Evolutionary conservation across 345 rosid genomes (phyloP), one percentile per base, ranked within the genome.

Genomic region (Mangifera indica): DNA sequence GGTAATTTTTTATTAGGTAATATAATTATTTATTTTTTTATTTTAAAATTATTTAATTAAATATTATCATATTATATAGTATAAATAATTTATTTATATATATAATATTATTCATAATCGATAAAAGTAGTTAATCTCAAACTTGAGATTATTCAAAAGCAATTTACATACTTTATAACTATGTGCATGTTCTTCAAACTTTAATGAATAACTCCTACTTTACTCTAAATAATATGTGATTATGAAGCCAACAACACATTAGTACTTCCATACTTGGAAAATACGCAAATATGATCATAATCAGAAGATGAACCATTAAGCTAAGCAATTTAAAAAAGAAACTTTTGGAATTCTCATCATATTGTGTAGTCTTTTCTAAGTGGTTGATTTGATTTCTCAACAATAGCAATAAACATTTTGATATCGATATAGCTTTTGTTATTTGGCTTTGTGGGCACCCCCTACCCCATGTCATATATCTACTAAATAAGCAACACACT

Each of bases 331-430:
- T 32, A 37, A 32, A 42, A 25, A 60, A 29, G n/a, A 14, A 60
- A 7, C 18, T 26, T 59, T n/a, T n/a, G n/a, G n/a, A n/a, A n/a
- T n/a, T 51, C 46, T 13, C 60, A 49, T 61, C 29, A 60, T 61
- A 3, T 48, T 9, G 22, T 12, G 18, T 11, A 40, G 60, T 77
- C 65, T 60, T 67, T 63, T 71, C 26, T 56, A 49, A 32, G 74
- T 69, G 60, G 71, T 59, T 68, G 69, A 34, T 29, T 42, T 72
- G 66, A 56, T 67, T 68, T 68, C 70, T 77, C 71, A 77, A 59
- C 62, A 34, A 9, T 46, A 34, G 32, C 32, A 29, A 29, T 29
- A 3, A 1, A 29, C 32, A 29, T 29, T 1, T 29, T 29, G 32
- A 29, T 12, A 42, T 18, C 2, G 11, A 37, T 7, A 34, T n/a